These are phyloP conservation scores for Cornus controversa DNA, from an alignment of 148 eudicot genomes.

Conservation along the genomic window DNA sequence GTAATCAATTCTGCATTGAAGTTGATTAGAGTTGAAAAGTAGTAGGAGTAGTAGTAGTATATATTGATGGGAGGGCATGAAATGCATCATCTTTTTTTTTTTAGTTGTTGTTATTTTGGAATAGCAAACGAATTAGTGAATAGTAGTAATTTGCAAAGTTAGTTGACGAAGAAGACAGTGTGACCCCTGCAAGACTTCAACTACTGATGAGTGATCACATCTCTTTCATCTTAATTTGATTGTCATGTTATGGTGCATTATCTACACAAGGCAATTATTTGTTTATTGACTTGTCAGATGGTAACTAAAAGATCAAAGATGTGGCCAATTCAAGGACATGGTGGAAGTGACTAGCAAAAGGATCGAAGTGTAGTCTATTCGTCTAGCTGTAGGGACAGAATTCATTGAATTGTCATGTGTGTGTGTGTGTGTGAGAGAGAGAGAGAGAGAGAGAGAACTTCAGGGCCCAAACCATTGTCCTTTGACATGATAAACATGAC, in stretches of 20 bases:
- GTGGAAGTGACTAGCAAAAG: constrained; percentile 1
- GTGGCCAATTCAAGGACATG: constrained; percentile 1
- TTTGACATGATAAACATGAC: neutral
- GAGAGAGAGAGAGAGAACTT: neutral
- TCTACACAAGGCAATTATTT: neutral
- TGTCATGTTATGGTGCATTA: neutral
- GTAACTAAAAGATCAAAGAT: constrained; percentile 9
- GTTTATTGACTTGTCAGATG: neutral
- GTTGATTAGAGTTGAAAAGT: neutral
- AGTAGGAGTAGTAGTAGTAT: too few species aligned
- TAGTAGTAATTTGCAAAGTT: too few species aligned
- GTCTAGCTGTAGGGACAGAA: neutral
- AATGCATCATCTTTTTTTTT: neutral
- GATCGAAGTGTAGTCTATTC: neutral
- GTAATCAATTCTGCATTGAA: too few species aligned
- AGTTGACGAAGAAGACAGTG: neutral
- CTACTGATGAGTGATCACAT: too few species aligned
- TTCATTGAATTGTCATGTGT: neutral
- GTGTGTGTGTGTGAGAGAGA: neutral
- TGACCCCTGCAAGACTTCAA: neutral
- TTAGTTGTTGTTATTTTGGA: neutral
- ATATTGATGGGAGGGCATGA: too few species aligned
- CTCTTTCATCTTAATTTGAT: too few species aligned
- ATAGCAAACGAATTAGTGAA: neutral
- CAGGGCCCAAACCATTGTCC: neutral